phyloP scores from a whole-genome alignment of 139 green algal genomes.

The Mesotaenium endlicherianum region DNA sequence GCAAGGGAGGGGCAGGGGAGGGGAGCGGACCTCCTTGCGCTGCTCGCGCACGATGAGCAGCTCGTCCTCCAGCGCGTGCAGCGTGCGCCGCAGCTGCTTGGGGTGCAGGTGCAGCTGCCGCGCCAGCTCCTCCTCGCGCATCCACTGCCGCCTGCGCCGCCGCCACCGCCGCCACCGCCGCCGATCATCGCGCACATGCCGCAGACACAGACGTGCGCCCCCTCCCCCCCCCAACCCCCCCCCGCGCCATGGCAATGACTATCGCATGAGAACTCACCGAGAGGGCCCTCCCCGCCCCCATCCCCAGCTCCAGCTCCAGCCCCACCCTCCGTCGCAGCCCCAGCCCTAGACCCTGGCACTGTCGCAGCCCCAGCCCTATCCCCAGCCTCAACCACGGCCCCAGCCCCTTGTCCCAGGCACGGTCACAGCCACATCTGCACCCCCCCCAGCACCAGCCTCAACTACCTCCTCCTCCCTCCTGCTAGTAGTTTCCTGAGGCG shows the following conservation, averaged over 20 bases:
- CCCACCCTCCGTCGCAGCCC: too few relatives aligned
- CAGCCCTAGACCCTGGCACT: too few relatives aligned
- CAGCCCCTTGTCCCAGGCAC: too few relatives aligned
- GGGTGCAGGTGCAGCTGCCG: constrained; percentile 40
- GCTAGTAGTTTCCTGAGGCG: neutral
- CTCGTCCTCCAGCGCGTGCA: constrained; percentile 50
- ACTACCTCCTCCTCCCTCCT: neutral
- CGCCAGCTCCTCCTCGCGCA: constrained; percentile 48
- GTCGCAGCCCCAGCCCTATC: neutral
- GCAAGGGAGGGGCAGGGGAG: neutral
- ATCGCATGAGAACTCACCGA: neutral
- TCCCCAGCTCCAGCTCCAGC: neutral
- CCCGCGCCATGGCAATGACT: neutral
- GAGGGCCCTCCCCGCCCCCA: neutral
- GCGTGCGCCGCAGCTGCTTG: constrained; percentile 36
- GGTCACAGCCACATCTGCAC: too few relatives aligned
- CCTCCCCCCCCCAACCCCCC: neutral
- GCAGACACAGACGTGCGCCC: too few relatives aligned
- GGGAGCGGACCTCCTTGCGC: constrained; percentile 34
- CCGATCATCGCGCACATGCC: neutral
- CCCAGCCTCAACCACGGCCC: neutral
- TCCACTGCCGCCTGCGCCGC: constrained; percentile 24
- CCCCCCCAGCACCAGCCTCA: too few relatives aligned
- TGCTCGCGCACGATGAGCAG: constrained; percentile 32
- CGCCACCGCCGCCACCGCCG: neutral